Percentiles rank a stretch among this genome's conserved stretches.
phyloP scores from a whole-genome alignment of 148 eudicot species.

The Spergularia marina region DNA sequence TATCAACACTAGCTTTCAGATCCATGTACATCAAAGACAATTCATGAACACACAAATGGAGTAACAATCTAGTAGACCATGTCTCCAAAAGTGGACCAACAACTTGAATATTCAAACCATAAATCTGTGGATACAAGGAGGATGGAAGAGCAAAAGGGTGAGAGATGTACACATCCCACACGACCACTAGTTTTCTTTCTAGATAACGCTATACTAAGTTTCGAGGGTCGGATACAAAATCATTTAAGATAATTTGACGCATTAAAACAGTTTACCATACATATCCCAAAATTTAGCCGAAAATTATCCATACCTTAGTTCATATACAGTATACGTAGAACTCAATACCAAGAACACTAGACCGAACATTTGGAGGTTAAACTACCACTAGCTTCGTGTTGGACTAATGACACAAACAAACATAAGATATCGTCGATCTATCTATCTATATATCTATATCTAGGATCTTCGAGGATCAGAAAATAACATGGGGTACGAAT shows the following conservation, averaged over 20 bases:
- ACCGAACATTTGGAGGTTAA: no score
- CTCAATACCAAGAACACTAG: no score
- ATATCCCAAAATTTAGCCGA: no score
- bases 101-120: slow-evolving; percentile 14
- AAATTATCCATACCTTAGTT: no score
- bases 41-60: neutral
- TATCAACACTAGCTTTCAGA: neutral
- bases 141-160: neutral
- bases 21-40: neutral
- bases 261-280: no score
- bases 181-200: neutral
- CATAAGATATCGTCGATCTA: slow-evolving; percentile 1
- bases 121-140: slow-evolving; percentile 21
- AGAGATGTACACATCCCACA: slow-evolving; percentile 22
- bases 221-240: no score
- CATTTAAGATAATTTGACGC: no score
- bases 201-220: no score
- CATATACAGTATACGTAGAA: no score
- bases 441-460: slow-evolving; percentile 15
- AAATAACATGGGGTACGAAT: slow-evolving; percentile 28
- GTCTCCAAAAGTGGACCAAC: neutral
- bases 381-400: no score
- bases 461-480: slow-evolving; percentile 29
- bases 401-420: neutral
- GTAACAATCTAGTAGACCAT: neutral